Evolutionary conservation across 2,329 filamentous ascomycete genomes (phyloP), one percentile per base, ranked within the genome.

Genomic region (Cadophora gregata): DNA sequence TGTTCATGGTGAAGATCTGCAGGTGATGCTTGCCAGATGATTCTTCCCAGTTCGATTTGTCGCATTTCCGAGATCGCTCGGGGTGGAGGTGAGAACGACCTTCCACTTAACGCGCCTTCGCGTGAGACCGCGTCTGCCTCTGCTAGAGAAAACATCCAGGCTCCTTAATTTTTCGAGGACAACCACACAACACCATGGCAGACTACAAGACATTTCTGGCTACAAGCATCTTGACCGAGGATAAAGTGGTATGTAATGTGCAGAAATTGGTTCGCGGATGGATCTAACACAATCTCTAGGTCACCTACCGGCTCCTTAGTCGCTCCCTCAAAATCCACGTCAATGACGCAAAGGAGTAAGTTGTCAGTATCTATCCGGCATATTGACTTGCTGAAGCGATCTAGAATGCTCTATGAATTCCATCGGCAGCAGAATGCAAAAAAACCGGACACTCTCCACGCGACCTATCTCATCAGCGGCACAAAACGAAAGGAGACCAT

Each of bases 381-480:
- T 47, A 0, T 7, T 47, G 48, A 42, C 31, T 36, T 53, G 21
- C 45, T 74, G 48, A 68, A 63, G 31, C 27, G 66, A 70, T n/a
- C 21, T 62, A 97, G 90, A 78, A 96, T 96, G 86, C 87, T 94
- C 19, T 96, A 88, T 79, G 92, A 97, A 36, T 98, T 97, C 72
- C 88, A 97, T 78, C 84, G 85, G 69, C 86, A 84, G 65, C 91
- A 97, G 77, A 97, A 93, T 78, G 84, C 82, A 63, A 92, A 90
- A 78, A 90, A 88, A 68, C 84, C 91, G 0, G 86, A 88, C 25
- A 90, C 88, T 29, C 83, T 97, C n/a, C 88, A 96, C 80, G 96
- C 95, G 53, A 97, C 93, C n/a, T 99, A 97, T 79, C 82, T 97
- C 59, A 77, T 99, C 55, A 91, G 89, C 60, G 96, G 95, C 47